Percentiles rank a stretch among this genome's conserved stretches.
These are phyloP conservation scores for Trichoderma erinaceum DNA, from an alignment of 495 filamentous ascomycete genomes.

Conservation along the genomic window DNA sequence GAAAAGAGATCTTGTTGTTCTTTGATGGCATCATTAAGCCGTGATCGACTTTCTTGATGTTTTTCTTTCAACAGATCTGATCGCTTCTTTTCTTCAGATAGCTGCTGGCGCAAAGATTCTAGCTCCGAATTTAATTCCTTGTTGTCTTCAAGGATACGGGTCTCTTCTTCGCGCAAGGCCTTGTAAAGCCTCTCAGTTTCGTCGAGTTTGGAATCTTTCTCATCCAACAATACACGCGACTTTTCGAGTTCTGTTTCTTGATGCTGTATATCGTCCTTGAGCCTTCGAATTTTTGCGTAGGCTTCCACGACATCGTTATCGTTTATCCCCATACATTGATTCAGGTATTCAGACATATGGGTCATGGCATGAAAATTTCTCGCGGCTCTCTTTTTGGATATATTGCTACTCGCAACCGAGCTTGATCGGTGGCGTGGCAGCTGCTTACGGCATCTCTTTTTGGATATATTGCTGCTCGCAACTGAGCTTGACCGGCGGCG, in stretches of 20 bases:
- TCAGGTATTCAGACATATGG: not conserved
- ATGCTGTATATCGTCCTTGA: not conserved
- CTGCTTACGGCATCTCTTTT: not conserved
- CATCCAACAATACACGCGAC: not conserved
- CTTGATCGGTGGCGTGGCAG: not conserved
- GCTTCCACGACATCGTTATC: not conserved
- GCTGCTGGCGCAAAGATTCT: not conserved
- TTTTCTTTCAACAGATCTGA: not conserved
- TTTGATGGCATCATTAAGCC: conserved; percentile 13
- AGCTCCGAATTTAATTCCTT: not conserved
- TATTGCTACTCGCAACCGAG: conserved; percentile 4
- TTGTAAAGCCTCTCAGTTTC: not conserved
- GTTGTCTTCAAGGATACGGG: not conserved
- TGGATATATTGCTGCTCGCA: conserved; percentile 14
- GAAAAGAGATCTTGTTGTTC: conserved; percentile 13
- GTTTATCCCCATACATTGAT: not conserved
- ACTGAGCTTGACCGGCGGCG: not conserved
- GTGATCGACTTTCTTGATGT: not conserved
- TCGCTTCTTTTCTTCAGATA: not conserved
- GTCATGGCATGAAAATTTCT: not conserved
- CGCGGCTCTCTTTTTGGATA: not conserved
- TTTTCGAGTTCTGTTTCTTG: not conserved
- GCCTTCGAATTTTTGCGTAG: not conserved
- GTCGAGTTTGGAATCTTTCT: not conserved
- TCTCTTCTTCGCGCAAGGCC: not conserved